A percentile compares a stretch with the other conserved stretches of the same genome.
These are phyloP conservation scores for Aegilops tauschii DNA, from an alignment of 176 grass and related monocot genomes.

Conservation along the genomic window DNA sequence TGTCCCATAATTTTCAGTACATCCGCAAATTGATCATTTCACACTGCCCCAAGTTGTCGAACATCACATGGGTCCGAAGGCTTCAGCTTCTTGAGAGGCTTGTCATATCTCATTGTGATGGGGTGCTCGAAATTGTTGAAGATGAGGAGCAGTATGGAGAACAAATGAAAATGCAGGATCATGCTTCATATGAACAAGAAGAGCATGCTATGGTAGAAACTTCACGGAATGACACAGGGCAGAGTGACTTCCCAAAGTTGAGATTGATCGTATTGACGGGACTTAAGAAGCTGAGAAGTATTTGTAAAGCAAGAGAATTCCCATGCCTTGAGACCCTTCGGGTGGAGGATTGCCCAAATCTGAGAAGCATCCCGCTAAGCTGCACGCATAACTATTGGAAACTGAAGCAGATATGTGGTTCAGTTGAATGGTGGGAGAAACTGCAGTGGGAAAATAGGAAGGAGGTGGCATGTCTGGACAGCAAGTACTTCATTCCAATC, in stretches of 20 bases:
- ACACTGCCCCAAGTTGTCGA: constrained; percentile 44
- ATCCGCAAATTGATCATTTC: constrained; percentile 61
- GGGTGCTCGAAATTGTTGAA: constrained; percentile 45
- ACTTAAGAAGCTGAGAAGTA: constrained; percentile 40
- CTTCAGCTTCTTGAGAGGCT: constrained; percentile 72
- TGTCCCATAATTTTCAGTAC: constrained; percentile 43
- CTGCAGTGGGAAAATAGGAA: constrained; percentile 47
- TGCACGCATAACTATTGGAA: constrained; percentile 24
- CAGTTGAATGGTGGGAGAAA: constrained; percentile 58
- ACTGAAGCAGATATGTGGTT: constrained; percentile 67
- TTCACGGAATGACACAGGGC: neutral
- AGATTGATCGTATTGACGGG: constrained; percentile 50
- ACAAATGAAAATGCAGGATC: neutral
- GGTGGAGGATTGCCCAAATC: constrained; percentile 58
- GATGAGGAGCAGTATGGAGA: neutral
- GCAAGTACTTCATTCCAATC: constrained; percentile 56
- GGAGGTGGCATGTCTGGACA: constrained; percentile 11
- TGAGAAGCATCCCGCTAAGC: constrained; percentile 45
- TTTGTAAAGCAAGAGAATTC: constrained; percentile 50
- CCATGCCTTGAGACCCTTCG: constrained; percentile 64
- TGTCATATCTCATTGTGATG: constrained; percentile 56
- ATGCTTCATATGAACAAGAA: constrained; percentile 1
- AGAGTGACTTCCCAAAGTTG: constrained; percentile 42
- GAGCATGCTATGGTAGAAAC: neutral
- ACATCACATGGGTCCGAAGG: constrained; percentile 59